Conservation (phyloP, 2,329 filamentous ascomycete species). For the Colletotrichum scovillei region DNA sequence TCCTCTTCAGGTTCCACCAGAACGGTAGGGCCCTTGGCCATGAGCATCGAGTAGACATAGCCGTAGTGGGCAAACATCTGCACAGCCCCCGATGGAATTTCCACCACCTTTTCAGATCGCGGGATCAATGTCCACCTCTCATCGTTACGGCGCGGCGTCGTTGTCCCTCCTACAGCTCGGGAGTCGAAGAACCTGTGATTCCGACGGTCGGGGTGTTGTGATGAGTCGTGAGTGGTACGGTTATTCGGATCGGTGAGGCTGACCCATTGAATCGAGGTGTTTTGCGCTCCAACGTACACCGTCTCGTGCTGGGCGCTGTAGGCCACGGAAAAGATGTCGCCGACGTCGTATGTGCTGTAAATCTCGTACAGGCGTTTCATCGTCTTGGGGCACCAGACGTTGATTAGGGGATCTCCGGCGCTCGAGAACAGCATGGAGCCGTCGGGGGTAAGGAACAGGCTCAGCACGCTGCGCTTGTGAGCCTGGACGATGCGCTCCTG, state of each 20-base stretch:
- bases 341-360: slow-evolving; percentile 93
- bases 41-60: slow-evolving; percentile 95
- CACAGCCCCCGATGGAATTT: slow-evolving; percentile 85
- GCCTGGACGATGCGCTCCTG: slow-evolving; percentile 83
- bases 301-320: slow-evolving; percentile 85
- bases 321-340: slow-evolving; percentile 94
- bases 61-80: slow-evolving; percentile 93
- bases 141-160: slow-evolving; percentile 78
- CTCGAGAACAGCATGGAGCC: slow-evolving; percentile 86
- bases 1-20: slow-evolving; percentile 80
- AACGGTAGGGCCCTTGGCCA: slow-evolving; percentile 76
- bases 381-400: slow-evolving; percentile 87
- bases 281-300: slow-evolving; percentile 92
- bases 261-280: slow-evolving; percentile 96
- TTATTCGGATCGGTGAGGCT: slow-evolving; percentile 73
- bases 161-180: slow-evolving; percentile 82
- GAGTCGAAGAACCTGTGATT: slow-evolving; percentile 96
- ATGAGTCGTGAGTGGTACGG: slow-evolving; percentile 70
- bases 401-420: slow-evolving; percentile 92
- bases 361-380: slow-evolving; percentile 87
- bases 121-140: slow-evolving; percentile 67
- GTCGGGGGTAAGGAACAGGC: slow-evolving; percentile 82
- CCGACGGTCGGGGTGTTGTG: slow-evolving; percentile 78
- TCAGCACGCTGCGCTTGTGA: slow-evolving; percentile 91
- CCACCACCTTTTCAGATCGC: slow-evolving; percentile 69